These are phyloP conservation scores for Botrytis galanthina DNA, from an alignment of 2,329 filamentous ascomycete species.

Conservation along the genomic window DNA sequence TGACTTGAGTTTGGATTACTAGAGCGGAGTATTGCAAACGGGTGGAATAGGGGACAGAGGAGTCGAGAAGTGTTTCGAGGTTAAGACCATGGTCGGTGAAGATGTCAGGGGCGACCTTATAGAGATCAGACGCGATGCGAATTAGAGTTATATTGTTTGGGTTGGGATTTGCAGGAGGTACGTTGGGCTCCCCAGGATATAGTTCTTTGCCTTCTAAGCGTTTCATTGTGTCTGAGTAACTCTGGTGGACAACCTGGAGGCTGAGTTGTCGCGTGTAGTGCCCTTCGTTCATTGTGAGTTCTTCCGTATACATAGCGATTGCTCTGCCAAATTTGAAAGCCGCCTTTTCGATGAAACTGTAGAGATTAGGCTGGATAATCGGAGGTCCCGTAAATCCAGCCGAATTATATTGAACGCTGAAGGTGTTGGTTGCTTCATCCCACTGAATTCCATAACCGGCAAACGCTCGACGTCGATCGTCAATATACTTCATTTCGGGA, in stretches of 20 bases:
- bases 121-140: constrained; percentile 27
- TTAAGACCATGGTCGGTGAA: constrained; percentile 19
- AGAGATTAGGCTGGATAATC: constrained; percentile 34
- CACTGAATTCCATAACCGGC: background rate
- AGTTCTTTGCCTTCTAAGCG: constrained; percentile 7
- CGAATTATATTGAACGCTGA: constrained; percentile 28
- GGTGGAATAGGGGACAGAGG: constrained; percentile 13
- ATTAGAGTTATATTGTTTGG: constrained; percentile 20
- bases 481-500: constrained; percentile 34
- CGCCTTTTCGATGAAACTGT: constrained; percentile 24
- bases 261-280: background rate
- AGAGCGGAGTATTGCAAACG: background rate
- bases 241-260: background rate
- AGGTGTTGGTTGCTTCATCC: background rate
- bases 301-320: constrained; percentile 17
- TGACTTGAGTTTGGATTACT: constrained; percentile 27
- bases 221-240: background rate
- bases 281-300: background rate
- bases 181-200: background rate
- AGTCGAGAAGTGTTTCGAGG: constrained; percentile 1
- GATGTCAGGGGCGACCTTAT: constrained; percentile 29
- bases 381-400: constrained; percentile 25
- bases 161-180: background rate
- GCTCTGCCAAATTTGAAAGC: constrained; percentile 32
- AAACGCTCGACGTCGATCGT: background rate